phyloP scores from a whole-genome alignment of 2,329 filamentous ascomycete species.

The Fusarium heterosporum region DNA sequence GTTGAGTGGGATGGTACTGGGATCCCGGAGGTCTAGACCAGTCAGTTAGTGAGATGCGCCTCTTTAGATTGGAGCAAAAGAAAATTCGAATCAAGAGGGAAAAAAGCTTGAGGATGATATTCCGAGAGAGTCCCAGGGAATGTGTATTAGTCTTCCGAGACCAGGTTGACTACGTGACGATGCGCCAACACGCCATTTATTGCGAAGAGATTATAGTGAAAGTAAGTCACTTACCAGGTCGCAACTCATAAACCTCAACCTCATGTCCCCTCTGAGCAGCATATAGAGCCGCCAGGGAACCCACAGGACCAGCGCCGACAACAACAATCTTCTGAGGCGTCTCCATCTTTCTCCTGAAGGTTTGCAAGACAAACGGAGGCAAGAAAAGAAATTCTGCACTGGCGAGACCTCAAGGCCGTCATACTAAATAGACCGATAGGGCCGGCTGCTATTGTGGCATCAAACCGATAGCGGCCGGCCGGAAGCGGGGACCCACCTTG shows the following conservation, averaged over 20 bases:
- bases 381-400: conserved; percentile 9
- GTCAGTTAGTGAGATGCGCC: conserved; percentile 38
- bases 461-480: conserved; percentile 37
- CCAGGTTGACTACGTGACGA: conserved; percentile 11
- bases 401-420: conserved; percentile 19
- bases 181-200: conserved; percentile 4
- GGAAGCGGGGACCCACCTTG: conserved; percentile 28
- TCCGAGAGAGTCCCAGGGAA: neutral
- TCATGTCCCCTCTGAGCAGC: conserved; percentile 88
- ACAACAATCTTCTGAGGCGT: conserved; percentile 77
- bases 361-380: conserved; percentile 44
- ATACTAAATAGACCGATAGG: conserved; percentile 34
- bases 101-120: neutral
- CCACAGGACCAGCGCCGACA: conserved; percentile 93
- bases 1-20: conserved; percentile 85
- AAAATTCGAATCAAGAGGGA: neutral
- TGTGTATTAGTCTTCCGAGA: neutral
- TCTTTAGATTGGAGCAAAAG: neutral
- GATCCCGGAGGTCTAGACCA: conserved; percentile 82
- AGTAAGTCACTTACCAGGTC: conserved; percentile 75
- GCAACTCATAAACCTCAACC: conserved; percentile 94
- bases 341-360: conserved; percentile 49
- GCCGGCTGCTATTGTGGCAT: conserved; percentile 28
- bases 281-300: conserved; percentile 91
- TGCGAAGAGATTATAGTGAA: conserved; percentile 4